Evolutionary conservation across 192 early-diverging fungal genomes (phyloP), one percentile per base, ranked within the genome.

Genomic region (Lunasporangiospora selenospora): DNA sequence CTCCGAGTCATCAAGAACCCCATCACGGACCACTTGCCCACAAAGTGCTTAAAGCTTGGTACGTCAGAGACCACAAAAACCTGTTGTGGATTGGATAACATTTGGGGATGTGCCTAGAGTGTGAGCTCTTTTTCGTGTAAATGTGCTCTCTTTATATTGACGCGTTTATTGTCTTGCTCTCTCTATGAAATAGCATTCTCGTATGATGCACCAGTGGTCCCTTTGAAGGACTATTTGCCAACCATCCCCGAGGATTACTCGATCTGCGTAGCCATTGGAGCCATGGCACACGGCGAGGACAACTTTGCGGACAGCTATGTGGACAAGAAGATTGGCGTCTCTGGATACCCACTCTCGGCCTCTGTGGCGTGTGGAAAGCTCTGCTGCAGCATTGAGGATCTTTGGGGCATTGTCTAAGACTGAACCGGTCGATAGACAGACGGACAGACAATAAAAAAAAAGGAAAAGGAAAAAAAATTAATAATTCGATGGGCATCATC

Each of bases 1-100:
- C 83, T 99, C 18, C 93, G 96, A 67, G 93, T 99, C 12, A 95
- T 99, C 75, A 95, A 97, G 67, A 99, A 98, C 77, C 98, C 98
- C 1, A 88, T 97, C 37, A 93, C 94, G 53, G 91, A 99, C 75
- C 94, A 99, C 75, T 82, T 99, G 33, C 98, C 97, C 8, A 86
- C 93, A 10, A 92, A 92, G 57, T 87, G 86, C 63, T 73, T 85
- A 54, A 97, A 95, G 84, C 88, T 95, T 38, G 86, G 90, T 92
- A 89, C 67, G 79, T 67, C 11, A n/a, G n/a, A n/a, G n/a, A n/a
- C n/a, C n/a, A n/a, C n/a, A n/a, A n/a, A n/a, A n/a, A n/a, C n/a
- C n/a, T n/a, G n/a, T n/a, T n/a, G n/a, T n/a, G n/a, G n/a, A n/a
- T n/a, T 16, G 16, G 16, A 41, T 16, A 41, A 16, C 40, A 41